phyloP scores from a whole-genome alignment of 148 eudicot genomes.

The Diospyros kaki region DNA sequence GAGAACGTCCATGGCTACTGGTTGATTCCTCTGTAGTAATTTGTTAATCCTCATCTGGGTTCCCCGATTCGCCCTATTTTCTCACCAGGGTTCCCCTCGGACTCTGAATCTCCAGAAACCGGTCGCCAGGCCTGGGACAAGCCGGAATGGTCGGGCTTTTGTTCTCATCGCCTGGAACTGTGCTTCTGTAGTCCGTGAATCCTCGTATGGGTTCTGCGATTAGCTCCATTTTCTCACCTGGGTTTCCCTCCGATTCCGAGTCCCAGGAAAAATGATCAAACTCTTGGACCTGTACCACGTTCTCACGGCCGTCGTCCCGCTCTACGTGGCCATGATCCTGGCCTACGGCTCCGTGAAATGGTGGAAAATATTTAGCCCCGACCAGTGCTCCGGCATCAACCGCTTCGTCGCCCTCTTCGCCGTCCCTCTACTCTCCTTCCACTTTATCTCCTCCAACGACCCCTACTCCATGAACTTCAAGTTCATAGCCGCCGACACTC shows the following conservation, averaged over 20 bases:
- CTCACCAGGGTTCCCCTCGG: neutral
- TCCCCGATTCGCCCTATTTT: neutral
- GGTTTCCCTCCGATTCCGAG: constrained; percentile 4
- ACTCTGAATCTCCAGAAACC: no score
- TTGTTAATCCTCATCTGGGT: no score
- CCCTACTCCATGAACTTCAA: constrained; percentile 74
- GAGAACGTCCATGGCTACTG: constrained; percentile 1
- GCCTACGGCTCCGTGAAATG: constrained; percentile 95
- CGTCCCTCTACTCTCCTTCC: constrained; percentile 76
- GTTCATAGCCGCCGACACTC: constrained; percentile 79
- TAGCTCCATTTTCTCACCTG: constrained; percentile 13
- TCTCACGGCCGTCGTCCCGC: constrained; percentile 68
- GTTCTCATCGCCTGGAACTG: no score
- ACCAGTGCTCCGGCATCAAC: constrained; percentile 88
- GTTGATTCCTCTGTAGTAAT: constrained; percentile 1
- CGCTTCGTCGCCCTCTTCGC: constrained; percentile 80
- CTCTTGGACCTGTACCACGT: constrained; percentile 70
- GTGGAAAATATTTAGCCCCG: constrained; percentile 88
- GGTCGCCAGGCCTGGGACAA: no score
- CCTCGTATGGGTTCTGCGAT: constrained; percentile 17
- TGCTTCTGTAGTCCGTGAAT: neutral
- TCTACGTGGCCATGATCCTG: constrained; percentile 85
- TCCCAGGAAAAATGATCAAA: constrained; percentile 39
- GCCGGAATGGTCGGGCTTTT: no score
- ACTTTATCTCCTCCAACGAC: constrained; percentile 73